phyloP scores from a whole-genome alignment of 2,329 filamentous ascomycete species.

The Fusarium kyushuense region DNA sequence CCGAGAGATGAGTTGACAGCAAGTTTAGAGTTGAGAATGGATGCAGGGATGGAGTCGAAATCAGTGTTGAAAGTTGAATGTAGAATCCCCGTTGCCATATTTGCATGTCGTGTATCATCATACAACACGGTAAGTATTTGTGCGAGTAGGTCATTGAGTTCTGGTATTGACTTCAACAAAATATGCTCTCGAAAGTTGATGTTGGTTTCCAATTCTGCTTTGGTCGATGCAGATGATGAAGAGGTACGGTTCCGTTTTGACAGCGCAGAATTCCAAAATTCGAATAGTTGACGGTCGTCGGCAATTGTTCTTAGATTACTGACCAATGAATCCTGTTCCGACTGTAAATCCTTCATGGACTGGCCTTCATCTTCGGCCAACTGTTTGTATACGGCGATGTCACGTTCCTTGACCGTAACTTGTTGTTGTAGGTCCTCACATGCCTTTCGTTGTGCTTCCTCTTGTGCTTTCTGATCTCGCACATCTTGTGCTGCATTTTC shows the following conservation, averaged over 20 bases:
- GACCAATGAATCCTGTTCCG: background rate
- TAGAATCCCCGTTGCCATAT: conserved; percentile 37
- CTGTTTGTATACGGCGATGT: conserved; percentile 3
- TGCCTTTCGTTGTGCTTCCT: conserved; percentile 8
- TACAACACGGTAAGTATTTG: conserved; percentile 32
- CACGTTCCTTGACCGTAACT: conserved; percentile 7
- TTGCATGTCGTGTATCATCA: conserved; percentile 30
- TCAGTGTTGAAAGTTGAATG: conserved; percentile 18
- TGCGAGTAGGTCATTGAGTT: conserved; percentile 33
- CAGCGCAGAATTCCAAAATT: conserved; percentile 34
- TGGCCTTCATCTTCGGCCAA: conserved; percentile 6
- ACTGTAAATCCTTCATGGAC: background rate
- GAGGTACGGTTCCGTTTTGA: conserved; percentile 4
- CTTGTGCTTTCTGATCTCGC: background rate
- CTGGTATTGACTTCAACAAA: conserved; percentile 28
- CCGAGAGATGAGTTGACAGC: conserved; percentile 24
- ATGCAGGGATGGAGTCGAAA: background rate
- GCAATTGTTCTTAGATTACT: conserved; percentile 2
- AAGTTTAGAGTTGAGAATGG: conserved; percentile 26
- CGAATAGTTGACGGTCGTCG: conserved; percentile 35
- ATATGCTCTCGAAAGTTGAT: conserved; percentile 37
- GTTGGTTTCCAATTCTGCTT: background rate
- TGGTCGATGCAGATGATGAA: too few species aligned
- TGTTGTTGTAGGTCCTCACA: conserved; percentile 18
- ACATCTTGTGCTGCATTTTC: conserved; percentile 3